These are phyloP conservation scores for Periconia digitata DNA, from an alignment of 2,329 filamentous ascomycete species.

Conservation along the genomic window DNA sequence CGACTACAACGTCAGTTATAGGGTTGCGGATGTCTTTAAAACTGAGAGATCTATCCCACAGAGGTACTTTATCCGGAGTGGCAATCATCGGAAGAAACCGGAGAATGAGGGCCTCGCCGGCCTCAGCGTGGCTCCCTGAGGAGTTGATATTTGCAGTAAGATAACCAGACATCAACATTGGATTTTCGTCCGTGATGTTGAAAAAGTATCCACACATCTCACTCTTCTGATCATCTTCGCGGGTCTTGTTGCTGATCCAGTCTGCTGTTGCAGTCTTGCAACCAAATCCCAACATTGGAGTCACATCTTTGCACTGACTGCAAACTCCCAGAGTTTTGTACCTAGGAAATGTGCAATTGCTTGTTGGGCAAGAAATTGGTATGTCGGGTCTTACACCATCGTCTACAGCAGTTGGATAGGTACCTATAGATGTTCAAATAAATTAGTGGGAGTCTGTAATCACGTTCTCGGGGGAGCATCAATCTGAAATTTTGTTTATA, in stretches of 20 bases:
- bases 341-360: slow-evolving; percentile 22
- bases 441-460: too few relatives aligned
- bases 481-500: too few relatives aligned
- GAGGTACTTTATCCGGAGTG: not conserved
- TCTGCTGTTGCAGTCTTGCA: not conserved
- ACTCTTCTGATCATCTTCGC: slow-evolving; percentile 11
- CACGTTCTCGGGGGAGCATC: too few relatives aligned
- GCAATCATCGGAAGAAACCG: not conserved
- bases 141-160: not conserved
- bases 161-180: slow-evolving; percentile 24
- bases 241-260: not conserved
- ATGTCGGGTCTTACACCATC: slow-evolving; percentile 24
- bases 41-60: slow-evolving; percentile 16
- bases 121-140: too few relatives aligned
- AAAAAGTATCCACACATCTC: slow-evolving; percentile 30
- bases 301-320: slow-evolving; percentile 7
- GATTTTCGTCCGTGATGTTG: slow-evolving; percentile 11
- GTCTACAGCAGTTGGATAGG: slow-evolving; percentile 11
- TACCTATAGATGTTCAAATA: not conserved
- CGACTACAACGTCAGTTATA: slow-evolving; percentile 11
- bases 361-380: slow-evolving; percentile 25
- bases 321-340: slow-evolving; percentile 28
- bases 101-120: not conserved
- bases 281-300: not conserved
- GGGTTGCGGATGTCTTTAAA: slow-evolving; percentile 18